phyloP scores from a whole-genome alignment of 208 protist genomes.

The Trichomonas vaginalis region DNA sequence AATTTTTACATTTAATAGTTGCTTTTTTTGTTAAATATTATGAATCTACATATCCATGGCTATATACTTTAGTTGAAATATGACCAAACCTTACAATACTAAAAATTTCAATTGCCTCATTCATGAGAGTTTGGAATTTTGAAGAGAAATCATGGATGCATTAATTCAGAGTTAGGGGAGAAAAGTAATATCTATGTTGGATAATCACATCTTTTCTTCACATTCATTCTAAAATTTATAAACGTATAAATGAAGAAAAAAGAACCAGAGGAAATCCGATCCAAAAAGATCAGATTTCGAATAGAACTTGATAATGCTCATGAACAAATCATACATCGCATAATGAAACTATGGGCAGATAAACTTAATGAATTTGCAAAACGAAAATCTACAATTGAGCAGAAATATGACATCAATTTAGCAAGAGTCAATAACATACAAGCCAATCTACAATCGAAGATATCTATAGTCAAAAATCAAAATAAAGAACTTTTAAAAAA shows the following conservation, averaged over 20 bases:
- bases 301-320: neutral
- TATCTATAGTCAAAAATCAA: neutral
- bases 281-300: neutral
- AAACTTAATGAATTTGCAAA: neutral
- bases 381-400: neutral
- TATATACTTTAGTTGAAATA: no score
- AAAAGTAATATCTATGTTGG: no score
- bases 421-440: neutral
- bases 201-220: no score
- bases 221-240: neutral
- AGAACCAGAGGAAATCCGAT: neutral
- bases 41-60: no score
- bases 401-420: neutral
- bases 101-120: no score
- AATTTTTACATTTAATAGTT: no score
- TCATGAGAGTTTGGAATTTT: no score
- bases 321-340: neutral
- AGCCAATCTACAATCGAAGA: neutral
- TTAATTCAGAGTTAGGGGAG: no score
- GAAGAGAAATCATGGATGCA: no score
- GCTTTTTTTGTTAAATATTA: no score
- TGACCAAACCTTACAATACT: no score
- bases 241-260: neutral
- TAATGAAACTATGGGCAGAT: neutral
- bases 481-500: neutral